Evolutionary conservation across 177 flowering plant genomes (phyloP), one percentile per base, ranked within the genome.

Genomic region (Vitis hybrid): DNA sequence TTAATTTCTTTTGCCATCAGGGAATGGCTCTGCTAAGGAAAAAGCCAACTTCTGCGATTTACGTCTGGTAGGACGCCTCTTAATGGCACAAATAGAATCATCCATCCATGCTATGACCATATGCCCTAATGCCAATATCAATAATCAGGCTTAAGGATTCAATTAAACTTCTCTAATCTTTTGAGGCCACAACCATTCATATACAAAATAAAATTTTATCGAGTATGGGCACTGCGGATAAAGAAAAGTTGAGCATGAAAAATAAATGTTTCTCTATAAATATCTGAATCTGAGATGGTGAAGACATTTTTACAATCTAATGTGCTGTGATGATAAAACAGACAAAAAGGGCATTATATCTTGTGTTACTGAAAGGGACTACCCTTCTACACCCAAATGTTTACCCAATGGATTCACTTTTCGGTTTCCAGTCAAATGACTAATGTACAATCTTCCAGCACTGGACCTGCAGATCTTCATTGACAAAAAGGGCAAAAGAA

Each of bases 231-330:
- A 39, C 6, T 5, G 1, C 45, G 2, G 45, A 7, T 39, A 39
- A 39, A 39, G 45, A 39, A 39, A 7, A 5, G 8, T 7, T 39
- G 7, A 39, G 45, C 8, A 55, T 62, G 50, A 10, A 17, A 56
- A 66, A 51, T 6, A 66, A 17, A 23, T 3, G 10, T 55, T 48
- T 68, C 15, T 60, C 51, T 68, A 69, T 74, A 62, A 49, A 68
- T 56, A 68, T 62, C 61, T 56, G 30, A 50, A 63, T 17, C 64
- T 49, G 51, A 23, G 51, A 34, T 14, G 21, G 7, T 60, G 58
- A 67, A 65, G 30, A 54, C 39, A 64, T 39, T 39, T 74, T 74
- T 74, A 74, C 77, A 74, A 62, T 66, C 60, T 62, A 67, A 23
- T 61, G 45, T 62, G 62, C 64, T 65, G 69, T 73, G 51, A 59